phyloP scores from a whole-genome alignment of 2,329 filamentous ascomycete genomes.

The Zymoseptoria brevis region DNA sequence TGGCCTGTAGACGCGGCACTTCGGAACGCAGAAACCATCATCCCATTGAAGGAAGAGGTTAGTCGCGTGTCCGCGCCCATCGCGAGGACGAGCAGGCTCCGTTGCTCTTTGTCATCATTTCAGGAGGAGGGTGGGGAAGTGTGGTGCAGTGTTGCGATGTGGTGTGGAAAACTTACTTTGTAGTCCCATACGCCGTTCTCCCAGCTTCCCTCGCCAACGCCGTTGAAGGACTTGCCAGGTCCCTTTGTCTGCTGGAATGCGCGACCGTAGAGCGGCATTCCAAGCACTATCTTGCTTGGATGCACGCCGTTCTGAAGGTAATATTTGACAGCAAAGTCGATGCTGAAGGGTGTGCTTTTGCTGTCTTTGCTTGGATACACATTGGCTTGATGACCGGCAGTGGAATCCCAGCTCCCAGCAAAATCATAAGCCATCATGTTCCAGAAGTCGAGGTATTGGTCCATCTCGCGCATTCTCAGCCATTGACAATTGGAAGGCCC shows the following conservation, averaged over 20 bases:
- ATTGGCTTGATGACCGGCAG: constrained; percentile 73
- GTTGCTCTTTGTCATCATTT: constrained; percentile 35
- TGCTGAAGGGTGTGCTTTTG: constrained; percentile 68
- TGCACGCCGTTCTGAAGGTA: constrained; percentile 58
- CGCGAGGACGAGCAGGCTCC: constrained; percentile 3
- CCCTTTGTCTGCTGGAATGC: constrained; percentile 74
- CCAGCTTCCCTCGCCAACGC: constrained; percentile 73
- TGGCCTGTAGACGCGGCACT: background rate
- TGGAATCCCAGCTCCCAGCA: constrained; percentile 69
- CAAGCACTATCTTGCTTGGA: constrained; percentile 69
- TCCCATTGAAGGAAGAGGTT: constrained; percentile 1
- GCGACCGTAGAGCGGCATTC: constrained; percentile 88
- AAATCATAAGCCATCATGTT: constrained; percentile 48
- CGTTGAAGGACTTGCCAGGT: constrained; percentile 59
- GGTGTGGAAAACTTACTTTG: constrained; percentile 44
- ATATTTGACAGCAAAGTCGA: constrained; percentile 58
- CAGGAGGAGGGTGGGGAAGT: constrained; percentile 46
- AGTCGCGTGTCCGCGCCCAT: constrained; percentile 3
- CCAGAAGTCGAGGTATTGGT: constrained; percentile 40
- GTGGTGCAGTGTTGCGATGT: background rate
- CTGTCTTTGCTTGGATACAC: constrained; percentile 53
- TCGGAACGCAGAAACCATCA: constrained; percentile 10
- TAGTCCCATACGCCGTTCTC: constrained; percentile 82
- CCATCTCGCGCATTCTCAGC: constrained; percentile 36
- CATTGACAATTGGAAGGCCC: constrained; percentile 37